Evolutionary conservation across 2,329 filamentous ascomycete species (phyloP).

Genomic region (Coniella lustricola): DNA sequence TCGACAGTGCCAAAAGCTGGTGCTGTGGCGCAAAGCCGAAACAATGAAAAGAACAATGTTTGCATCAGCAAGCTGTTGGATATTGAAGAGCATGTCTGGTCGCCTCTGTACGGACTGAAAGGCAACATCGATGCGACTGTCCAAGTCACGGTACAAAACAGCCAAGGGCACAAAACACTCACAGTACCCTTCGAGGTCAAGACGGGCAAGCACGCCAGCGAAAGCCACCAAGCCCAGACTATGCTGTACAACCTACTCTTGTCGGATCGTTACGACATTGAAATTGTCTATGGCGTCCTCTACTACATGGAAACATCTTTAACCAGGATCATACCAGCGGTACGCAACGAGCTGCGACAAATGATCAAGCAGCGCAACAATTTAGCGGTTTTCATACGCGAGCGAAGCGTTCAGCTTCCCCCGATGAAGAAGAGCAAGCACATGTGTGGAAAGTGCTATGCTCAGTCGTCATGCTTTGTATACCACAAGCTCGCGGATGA

Average conservation of each 20-base stretch:
- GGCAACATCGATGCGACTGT: slow-evolving; percentile 97
- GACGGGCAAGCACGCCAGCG: slow-evolving; percentile 77
- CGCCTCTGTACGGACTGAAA: slow-evolving; percentile 92
- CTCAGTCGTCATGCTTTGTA: slow-evolving; percentile 82
- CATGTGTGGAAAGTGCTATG: slow-evolving; percentile 82
- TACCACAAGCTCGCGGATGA: slow-evolving; percentile 88
- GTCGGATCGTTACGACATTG: slow-evolving; percentile 90
- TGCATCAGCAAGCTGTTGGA: slow-evolving; percentile 91
- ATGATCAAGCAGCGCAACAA: slow-evolving; percentile 97
- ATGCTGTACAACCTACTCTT: slow-evolving; percentile 88
- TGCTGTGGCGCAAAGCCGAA: slow-evolving; percentile 71
- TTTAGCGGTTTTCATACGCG: slow-evolving; percentile 75
- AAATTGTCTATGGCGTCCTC: slow-evolving; percentile 81
- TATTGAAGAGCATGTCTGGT: slow-evolving; percentile 97
- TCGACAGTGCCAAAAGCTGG: slow-evolving; percentile 55
- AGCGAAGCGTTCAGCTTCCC: slow-evolving; percentile 71
- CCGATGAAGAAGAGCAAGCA: slow-evolving; percentile 78
- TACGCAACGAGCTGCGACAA: slow-evolving; percentile 82
- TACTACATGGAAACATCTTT: slow-evolving; percentile 93
- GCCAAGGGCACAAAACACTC: slow-evolving; percentile 57
- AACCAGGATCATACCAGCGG: slow-evolving; percentile 75
- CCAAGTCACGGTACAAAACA: slow-evolving; percentile 73
- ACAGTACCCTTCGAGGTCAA: slow-evolving; percentile 95
- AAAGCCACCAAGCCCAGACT: slow-evolving; percentile 85
- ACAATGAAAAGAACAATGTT: slow-evolving; percentile 69